Evolutionary conservation across 352 stramenopile genomes (phyloP).

Genomic region (Pythium aquatile): DNA sequence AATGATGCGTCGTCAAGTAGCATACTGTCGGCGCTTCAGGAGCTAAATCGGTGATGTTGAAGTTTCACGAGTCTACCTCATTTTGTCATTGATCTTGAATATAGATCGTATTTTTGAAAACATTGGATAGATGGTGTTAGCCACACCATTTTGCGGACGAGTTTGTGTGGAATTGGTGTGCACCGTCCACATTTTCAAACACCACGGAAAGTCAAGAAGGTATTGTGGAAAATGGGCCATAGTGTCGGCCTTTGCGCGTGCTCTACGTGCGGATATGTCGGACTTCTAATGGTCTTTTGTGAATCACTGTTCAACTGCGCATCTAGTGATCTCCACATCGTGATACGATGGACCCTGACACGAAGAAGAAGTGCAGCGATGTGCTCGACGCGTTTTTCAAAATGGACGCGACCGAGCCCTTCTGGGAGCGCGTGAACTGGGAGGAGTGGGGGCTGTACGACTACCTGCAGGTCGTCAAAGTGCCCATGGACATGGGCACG

Average conservation of each 20-base stretch:
- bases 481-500: constrained; percentile 91
- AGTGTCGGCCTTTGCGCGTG: background rate
- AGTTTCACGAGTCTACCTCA: background rate
- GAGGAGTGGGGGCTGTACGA: constrained; percentile 89
- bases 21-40: no score
- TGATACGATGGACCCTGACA: constrained; percentile 62
- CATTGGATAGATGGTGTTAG: background rate
- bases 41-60: constrained; percentile 6
- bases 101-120: constrained; percentile 2
- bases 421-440: constrained; percentile 87
- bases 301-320: background rate
- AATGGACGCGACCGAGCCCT: constrained; percentile 75
- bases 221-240: constrained; percentile 8
- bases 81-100: background rate
- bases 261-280: background rate
- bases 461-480: constrained; percentile 90
- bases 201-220: constrained; percentile 1
- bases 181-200: background rate
- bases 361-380: constrained; percentile 80
- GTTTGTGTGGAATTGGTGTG: constrained; percentile 12
- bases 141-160: constrained; percentile 9
- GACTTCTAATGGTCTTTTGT: background rate
- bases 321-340: background rate
- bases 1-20: no score
- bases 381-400: constrained; percentile 83